These are phyloP conservation scores for Phytophthora sp. DNA, from an alignment of 352 stramenopile genomes.

Conservation along the genomic window DNA sequence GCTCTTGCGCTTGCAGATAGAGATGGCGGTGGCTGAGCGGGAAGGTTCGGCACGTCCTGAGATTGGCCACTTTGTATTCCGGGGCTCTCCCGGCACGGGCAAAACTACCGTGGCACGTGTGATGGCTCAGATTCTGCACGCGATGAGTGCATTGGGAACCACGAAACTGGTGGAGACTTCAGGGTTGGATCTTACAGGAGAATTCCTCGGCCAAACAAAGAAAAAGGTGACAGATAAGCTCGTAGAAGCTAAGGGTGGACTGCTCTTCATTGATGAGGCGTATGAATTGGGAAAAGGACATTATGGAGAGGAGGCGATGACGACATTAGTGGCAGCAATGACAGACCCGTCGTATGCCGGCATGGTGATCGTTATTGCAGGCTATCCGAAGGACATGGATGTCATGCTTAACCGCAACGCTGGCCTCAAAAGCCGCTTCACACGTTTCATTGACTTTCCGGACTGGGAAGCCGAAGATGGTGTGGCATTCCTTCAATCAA, in stretches of 20 bases:
- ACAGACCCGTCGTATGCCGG: conserved; percentile 82
- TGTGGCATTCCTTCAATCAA: conserved; percentile 60
- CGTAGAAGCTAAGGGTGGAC: conserved; percentile 87
- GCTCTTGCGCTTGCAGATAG: conserved; percentile 54
- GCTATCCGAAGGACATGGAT: conserved; percentile 91
- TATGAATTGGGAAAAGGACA: conserved; percentile 89
- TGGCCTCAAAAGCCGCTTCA: conserved; percentile 94
- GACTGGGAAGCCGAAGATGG: conserved; percentile 89
- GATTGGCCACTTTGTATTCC: conserved; percentile 90
- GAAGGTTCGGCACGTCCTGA: conserved; percentile 64
- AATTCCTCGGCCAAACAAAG: conserved; percentile 91
- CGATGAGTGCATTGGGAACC: conserved; percentile 91
- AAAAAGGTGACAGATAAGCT: conserved; percentile 88
- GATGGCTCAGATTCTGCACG: conserved; percentile 94
- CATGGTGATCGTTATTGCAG: conserved; percentile 92
- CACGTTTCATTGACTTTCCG: conserved; percentile 88
- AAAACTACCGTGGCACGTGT: conserved; percentile 92
- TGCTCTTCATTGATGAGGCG: conserved; percentile 95
- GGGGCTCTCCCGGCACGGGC: conserved; percentile 86
- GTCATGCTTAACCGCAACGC: conserved; percentile 89
- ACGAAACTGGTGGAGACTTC: conserved; percentile 93
- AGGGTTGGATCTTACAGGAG: conserved; percentile 88
- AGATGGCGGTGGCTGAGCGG: conserved; percentile 65
- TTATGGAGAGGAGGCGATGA: conserved; percentile 90
- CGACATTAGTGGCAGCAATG: conserved; percentile 90